Base-by-base conservation (phyloP, 768 basidiomycete species). In the Lentinula sp. region DNA sequence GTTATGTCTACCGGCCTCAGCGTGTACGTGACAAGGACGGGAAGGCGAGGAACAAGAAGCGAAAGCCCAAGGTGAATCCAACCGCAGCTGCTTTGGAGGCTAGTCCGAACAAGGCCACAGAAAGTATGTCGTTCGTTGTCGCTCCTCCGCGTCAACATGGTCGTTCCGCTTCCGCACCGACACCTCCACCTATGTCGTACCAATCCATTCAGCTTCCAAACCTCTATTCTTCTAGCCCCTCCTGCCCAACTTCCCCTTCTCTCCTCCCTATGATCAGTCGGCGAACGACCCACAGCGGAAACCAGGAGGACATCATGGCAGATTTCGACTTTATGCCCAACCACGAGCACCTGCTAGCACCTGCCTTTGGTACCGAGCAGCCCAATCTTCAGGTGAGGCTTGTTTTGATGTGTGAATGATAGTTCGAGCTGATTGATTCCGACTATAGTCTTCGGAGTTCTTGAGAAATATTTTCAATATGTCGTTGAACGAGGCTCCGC, bases 1-100 rank as follows among this genome's bases (percentile, higher is more conserved):
- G 85, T 71, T 91, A 91, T 72, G 88, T 90, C 33, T 91, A 90
- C 69, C 85, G 88, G 8, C 89, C 89, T 0, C 87, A 89, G 72
- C 79, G 88, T 57, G 72, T 77, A 45, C 81, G 80, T 72, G 81
- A 84, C 66, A 79, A 78, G 73, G 85, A 83, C 68, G 79, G 77
- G 66, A 79, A 77, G 69, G 71, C 66, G 3, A 76, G 68, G 65
- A 61, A 74, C 36, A 61, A 50, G 57, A 61, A 61, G 71, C 73
- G 66, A 76, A 83, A 74, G 77, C 69, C 68, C 67, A 78, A 69
- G 68, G 66, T 63, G 73, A 65, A 56, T 65, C 56, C 63, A 72
- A 64, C 62, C 63, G 77, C 68, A 64, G 6, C 16, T 28, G 37
- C 33, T 23, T 5, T n/a, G n/a, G 42, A 41, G 16, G 23, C 18